These are phyloP conservation scores for Ceratocystis eucalypticola DNA, from an alignment of 2,329 filamentous ascomycete species.

Conservation along the genomic window DNA sequence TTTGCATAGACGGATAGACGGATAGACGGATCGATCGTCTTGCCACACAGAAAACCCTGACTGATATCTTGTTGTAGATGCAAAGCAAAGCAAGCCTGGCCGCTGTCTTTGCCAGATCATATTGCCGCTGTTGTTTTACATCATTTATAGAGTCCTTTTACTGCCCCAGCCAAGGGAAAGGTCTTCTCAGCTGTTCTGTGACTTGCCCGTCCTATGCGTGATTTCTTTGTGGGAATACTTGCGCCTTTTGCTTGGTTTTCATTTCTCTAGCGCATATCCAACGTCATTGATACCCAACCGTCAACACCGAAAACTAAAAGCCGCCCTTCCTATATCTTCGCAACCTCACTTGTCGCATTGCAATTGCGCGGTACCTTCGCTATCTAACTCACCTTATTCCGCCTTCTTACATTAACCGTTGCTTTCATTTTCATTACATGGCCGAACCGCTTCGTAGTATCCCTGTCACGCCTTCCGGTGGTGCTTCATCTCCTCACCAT, in stretches of 20 bases:
- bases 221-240: background rate
- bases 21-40: background rate
- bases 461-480: background rate
- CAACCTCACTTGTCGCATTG: background rate
- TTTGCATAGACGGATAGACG: background rate
- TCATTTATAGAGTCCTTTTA: background rate
- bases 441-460: background rate
- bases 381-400: background rate
- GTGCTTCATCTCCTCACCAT: background rate
- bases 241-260: background rate
- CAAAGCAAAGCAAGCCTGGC: background rate
- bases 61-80: background rate
- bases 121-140: background rate
- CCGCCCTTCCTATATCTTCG: background rate
- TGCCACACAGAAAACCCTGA: background rate
- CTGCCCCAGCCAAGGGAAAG: background rate
- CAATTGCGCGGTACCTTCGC: background rate
- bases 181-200: background rate
- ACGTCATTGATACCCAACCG: conserved; percentile 1
- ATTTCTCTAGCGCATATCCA: conserved; percentile 18
- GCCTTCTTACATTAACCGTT: background rate
- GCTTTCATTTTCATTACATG: background rate
- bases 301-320: background rate
- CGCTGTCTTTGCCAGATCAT: too few species aligned
- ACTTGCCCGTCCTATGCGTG: background rate